Evolutionary conservation across 768 basidiomycete species (phyloP), one percentile per base, ranked within the genome.

Genomic region (Phlebiopsis flavidoalba): DNA sequence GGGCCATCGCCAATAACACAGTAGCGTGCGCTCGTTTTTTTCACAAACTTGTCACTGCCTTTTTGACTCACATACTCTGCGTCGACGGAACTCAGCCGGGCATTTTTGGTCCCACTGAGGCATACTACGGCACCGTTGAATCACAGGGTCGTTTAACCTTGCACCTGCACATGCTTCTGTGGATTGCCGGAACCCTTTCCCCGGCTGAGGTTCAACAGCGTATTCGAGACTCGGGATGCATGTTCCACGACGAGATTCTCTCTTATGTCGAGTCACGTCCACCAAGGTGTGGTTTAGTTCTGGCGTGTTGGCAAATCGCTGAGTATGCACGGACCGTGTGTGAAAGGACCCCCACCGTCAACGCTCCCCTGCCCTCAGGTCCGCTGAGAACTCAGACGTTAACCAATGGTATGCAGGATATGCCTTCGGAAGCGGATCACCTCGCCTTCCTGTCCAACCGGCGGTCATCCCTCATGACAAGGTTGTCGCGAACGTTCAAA

Each of bases 81-180:
- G 22, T 47, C 19, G 52, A 56, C 54, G 8, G 36, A n/a, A 31
- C 22, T 24, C 4, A 58, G 22, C 19, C 40, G 31, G 63, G 65
- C 17, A 14, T 74, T 17, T 77, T 66, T 67, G 73, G 76, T 7
- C 51, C 69, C 0, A 71, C 72, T 2, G 43, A 52, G 15, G 72
- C 66, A 0, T 76, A 77, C 53, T 77, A 76, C 64, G 76, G 77
- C 2, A 77, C 74, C 1, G 75, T 77, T 0, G 76, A 79, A 56
- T 71, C 74, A 33, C 77, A 79, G 61, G 76, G 76, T 1, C 53
- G 72, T 11, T 57, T 75, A 0, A 75, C 75, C 0, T 53, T 79
- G 2, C 78, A 80, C 65, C 46, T 76, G 2, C 77, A 79, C 62
- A 21, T 74, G 33, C 37, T 78, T 0, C 19, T 78, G 0, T 80